These are phyloP conservation scores for Panicum miliaceum DNA, from an alignment of 176 grass and related monocot genomes.

Conservation along the genomic window DNA sequence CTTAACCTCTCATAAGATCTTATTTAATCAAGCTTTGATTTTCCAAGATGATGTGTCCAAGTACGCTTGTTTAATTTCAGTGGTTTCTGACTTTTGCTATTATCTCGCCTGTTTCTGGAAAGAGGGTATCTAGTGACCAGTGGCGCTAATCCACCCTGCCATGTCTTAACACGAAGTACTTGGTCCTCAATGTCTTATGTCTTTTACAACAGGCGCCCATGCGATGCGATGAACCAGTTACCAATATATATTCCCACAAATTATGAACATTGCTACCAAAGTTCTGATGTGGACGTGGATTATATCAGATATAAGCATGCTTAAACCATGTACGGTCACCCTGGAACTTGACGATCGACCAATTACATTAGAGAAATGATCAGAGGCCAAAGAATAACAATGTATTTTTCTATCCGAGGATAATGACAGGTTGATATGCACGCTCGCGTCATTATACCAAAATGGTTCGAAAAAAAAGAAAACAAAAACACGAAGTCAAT, in stretches of 20 bases:
- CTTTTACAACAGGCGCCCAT: neutral
- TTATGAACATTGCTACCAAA: neutral
- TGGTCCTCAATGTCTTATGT: neutral
- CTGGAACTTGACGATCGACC: no score
- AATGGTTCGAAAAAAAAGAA: neutral
- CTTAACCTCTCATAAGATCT: neutral
- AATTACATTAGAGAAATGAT: neutral
- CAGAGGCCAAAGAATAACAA: neutral
- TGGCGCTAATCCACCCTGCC: neutral
- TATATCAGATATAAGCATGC: neutral
- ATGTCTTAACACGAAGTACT: neutral
- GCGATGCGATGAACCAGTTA: neutral
- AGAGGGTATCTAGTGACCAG: neutral
- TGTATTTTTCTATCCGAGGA: neutral
- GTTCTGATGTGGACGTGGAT: neutral
- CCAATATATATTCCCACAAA: neutral
- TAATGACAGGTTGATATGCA: slow-evolving; percentile 11
- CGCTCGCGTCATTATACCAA: neutral
- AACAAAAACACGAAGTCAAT: neutral
- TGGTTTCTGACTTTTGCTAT: slow-evolving; percentile 17
- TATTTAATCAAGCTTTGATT: neutral
- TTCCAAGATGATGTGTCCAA: neutral
- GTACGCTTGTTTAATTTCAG: neutral
- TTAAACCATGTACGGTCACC: neutral
- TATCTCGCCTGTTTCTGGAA: neutral